Evolutionary conservation across 1,284 basidiomycete genomes (phyloP), one percentile per base, ranked within the genome.

Genomic region (Puccinia novopanici): DNA sequence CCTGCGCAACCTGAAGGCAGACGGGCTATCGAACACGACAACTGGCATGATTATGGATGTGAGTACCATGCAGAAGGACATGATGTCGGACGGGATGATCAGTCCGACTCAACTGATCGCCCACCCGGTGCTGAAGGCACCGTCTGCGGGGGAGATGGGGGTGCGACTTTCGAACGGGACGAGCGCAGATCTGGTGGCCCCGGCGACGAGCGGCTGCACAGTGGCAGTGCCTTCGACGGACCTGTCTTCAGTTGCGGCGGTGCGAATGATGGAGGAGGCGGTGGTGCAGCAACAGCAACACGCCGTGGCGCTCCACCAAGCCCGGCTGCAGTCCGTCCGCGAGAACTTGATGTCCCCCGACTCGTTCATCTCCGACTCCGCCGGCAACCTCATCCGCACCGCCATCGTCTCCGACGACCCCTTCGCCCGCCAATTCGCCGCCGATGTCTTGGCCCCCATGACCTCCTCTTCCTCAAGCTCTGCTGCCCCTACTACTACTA

Each of bases 391-490:
- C 0, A 50, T 75, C 15, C 30, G 74, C 2, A 63, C 37, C 1
- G 74, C 74, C 9, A 75, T 75, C 59, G 59, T 65, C 24, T 75
- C 74, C 2, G 59, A 75, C n/a, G 34, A 75, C 45, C 74, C 74
- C 4, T 12, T 63, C 10, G 74, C 57, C 12, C 57, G 74, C 4
- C 74, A 75, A 52, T 75, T 75, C 34, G 74, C 74, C 3, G 59
- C 55, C 61, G 74, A 75, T 48, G 74, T 75, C 3, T 30, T 75
- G 3, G 74, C 73, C 0, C 73, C 73, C 8, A 71, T 71, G 68
- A 40, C 68, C 5, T 15, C 67, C 10, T 6, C 42, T 27, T 27
- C 42, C 22, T 22, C 63, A 9, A 24, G 30, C 0, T 45, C 68
- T 37, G 34, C 50, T 54, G 2, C 67, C 42, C 27, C 67, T 50